phyloP scores from a whole-genome alignment of 2,329 filamentous ascomycete genomes.

The Alternaria incomplexa region DNA sequence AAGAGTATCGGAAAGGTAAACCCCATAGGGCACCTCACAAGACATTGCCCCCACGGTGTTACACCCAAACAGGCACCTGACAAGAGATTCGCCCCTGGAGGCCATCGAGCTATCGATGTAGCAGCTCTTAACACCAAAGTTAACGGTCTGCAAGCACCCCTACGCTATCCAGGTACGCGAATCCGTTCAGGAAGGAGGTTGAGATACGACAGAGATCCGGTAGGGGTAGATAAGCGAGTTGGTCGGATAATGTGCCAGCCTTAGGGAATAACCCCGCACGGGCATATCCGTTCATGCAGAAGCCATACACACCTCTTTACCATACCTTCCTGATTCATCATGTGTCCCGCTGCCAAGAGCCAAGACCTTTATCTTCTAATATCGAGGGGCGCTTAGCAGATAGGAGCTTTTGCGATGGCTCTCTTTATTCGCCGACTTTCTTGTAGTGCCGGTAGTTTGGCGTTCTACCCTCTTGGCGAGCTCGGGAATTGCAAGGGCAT shows the following conservation, averaged over 20 bases:
- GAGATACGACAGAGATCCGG: constrained; percentile 12
- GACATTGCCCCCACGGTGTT: constrained; percentile 1
- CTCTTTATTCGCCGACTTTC: constrained; percentile 8
- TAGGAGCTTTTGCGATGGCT: constrained; percentile 3
- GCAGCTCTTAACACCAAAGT: constrained; percentile 10
- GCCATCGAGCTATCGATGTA: constrained; percentile 15
- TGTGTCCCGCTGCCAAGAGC: constrained; percentile 18
- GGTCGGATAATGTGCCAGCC: constrained; percentile 9
- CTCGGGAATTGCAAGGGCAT: not conserved
- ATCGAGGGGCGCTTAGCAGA: constrained; percentile 11
- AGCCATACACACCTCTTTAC: constrained; percentile 21
- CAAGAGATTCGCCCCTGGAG: constrained; percentile 12
- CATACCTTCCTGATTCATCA: constrained; percentile 29
- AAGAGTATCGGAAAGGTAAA: constrained; percentile 16
- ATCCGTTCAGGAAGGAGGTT: constrained; percentile 26
- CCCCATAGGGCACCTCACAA: constrained; percentile 11
- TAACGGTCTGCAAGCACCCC: constrained; percentile 9
- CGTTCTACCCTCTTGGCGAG: not conserved
- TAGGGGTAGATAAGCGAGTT: constrained; percentile 9
- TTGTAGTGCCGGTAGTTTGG: not conserved
- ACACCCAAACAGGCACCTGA: constrained; percentile 22
- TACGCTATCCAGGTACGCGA: constrained; percentile 7
- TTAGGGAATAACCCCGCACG: constrained; percentile 11
- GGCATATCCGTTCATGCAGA: constrained; percentile 16
- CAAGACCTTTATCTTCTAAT: constrained; percentile 11